Conservation (phyloP, 352 stramenopile species). For the Phytophthora megakarya region DNA sequence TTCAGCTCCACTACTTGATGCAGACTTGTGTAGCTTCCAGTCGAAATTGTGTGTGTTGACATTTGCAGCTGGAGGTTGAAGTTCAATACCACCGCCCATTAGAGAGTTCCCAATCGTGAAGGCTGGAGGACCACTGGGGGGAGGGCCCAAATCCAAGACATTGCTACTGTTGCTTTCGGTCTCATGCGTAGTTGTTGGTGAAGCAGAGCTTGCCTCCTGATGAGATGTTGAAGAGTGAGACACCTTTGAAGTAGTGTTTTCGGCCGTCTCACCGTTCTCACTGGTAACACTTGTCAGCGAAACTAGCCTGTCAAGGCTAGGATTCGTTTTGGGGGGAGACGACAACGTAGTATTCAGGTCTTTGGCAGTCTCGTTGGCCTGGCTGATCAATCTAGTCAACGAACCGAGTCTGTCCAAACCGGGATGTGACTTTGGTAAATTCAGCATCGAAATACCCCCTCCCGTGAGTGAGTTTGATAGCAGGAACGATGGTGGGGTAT, state of each 20-base stretch:
- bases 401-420: slow-evolving; percentile 22
- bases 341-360: slow-evolving; percentile 3
- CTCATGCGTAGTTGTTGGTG: slow-evolving; percentile 11
- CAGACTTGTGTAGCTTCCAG: slow-evolving; percentile 59
- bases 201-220: slow-evolving; percentile 10
- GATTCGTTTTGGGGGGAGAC: slow-evolving; percentile 12
- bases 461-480: slow-evolving; percentile 25
- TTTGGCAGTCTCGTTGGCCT: slow-evolving; percentile 20
- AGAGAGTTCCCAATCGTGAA: slow-evolving; percentile 82
- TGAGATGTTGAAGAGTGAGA: slow-evolving; percentile 1
- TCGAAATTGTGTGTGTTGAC: slow-evolving; percentile 87
- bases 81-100: slow-evolving; percentile 82
- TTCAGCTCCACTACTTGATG: slow-evolving; percentile 14
- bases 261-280: slow-evolving; percentile 7
- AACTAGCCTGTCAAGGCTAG: slow-evolving; percentile 20
- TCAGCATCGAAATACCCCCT: slow-evolving; percentile 22
- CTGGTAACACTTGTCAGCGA: slow-evolving; percentile 21
- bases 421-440: slow-evolving; percentile 7
- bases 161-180: slow-evolving; percentile 18
- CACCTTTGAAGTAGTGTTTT: not conserved
- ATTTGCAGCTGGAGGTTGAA: slow-evolving; percentile 66
- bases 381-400: slow-evolving; percentile 22
- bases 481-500: slow-evolving; percentile 22
- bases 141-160: slow-evolving; percentile 57
- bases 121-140: slow-evolving; percentile 57